phyloP scores from a whole-genome alignment of 208 protist species.

The Giardia duodenalis region DNA sequence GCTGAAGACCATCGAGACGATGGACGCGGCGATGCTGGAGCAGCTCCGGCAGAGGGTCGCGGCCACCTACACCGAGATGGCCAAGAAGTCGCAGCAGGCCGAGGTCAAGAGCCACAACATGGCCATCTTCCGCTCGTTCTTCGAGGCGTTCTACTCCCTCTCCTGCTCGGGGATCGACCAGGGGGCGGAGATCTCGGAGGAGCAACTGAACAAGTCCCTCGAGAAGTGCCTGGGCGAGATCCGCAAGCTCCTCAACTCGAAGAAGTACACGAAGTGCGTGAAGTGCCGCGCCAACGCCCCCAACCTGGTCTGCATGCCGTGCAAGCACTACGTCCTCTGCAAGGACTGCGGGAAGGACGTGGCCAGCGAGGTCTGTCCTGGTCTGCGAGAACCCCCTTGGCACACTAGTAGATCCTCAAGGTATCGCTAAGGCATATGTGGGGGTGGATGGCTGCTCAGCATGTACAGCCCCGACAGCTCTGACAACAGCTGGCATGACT shows the following conservation, averaged over 20 bases:
- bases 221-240: background rate
- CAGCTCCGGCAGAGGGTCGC: background rate
- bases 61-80: background rate
- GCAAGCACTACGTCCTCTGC: constrained; percentile 1
- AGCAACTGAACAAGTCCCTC: background rate
- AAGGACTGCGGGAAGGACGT: background rate
- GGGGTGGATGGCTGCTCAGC: too few relatives aligned
- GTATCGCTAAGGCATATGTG: too few relatives aligned
- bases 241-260: background rate
- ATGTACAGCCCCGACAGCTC: too few relatives aligned
- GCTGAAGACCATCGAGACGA: background rate
- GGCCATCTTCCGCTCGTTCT: background rate
- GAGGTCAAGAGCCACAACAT: constrained; percentile 10
- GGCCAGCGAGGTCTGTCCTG: background rate
- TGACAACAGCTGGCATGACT: too few relatives aligned
- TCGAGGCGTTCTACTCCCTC: background rate
- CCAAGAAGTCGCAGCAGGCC: background rate
- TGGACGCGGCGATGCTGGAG: background rate
- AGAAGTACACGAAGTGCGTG: constrained; percentile 5
- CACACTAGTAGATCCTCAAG: background rate
- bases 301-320: background rate
- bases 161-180: background rate
- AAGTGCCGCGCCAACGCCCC: background rate
- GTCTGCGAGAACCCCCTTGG: background rate
- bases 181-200: background rate